Conservation (phyloP, 2,329 filamentous ascomycete species). For the Magnaporthiopsis rhizophila region DNA sequence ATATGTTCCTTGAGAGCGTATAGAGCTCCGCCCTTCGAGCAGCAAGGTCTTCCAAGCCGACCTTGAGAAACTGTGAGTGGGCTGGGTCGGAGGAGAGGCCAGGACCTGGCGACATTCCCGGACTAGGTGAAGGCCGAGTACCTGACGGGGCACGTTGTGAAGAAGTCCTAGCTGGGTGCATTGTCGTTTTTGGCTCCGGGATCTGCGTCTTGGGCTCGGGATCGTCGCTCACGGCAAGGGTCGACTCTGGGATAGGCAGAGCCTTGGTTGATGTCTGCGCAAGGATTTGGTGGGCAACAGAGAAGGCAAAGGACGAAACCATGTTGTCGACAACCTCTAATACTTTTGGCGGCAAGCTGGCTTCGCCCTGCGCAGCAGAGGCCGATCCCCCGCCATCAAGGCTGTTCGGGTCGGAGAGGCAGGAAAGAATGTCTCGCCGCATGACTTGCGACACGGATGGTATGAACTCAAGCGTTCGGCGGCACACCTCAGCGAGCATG, state of each 20-base stretch:
- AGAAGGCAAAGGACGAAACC: constrained; percentile 70
- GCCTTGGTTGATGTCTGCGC: constrained; percentile 65
- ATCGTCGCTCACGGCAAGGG: constrained; percentile 30
- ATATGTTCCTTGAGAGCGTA: constrained; percentile 67
- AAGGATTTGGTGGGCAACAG: constrained; percentile 67
- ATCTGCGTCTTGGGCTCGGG: constrained; percentile 55
- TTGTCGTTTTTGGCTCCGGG: constrained; percentile 62
- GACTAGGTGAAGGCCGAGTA: constrained; percentile 33
- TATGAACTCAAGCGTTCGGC: constrained; percentile 75
- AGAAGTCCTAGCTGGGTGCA: constrained; percentile 58
- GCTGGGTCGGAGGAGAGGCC: constrained; percentile 29
- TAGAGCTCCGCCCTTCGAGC: constrained; percentile 77
- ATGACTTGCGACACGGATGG: constrained; percentile 72
- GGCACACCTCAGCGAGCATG: constrained; percentile 80
- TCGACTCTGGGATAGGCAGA: constrained; percentile 56
- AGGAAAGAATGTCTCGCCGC: constrained; percentile 66
- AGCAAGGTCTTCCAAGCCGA: constrained; percentile 73
- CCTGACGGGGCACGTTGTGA: constrained; percentile 43
- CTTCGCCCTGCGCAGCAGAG: constrained; percentile 17
- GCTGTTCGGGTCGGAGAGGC: constrained; percentile 27
- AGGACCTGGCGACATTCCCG: constrained; percentile 44
- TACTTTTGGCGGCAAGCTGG: constrained; percentile 26
- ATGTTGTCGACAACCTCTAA: constrained; percentile 61
- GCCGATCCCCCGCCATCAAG: neutral
- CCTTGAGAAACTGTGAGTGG: constrained; percentile 44